These are phyloP conservation scores for Sutorius eximius DNA, from an alignment of 1,284 basidiomycete genomes.

Conservation along the genomic window DNA sequence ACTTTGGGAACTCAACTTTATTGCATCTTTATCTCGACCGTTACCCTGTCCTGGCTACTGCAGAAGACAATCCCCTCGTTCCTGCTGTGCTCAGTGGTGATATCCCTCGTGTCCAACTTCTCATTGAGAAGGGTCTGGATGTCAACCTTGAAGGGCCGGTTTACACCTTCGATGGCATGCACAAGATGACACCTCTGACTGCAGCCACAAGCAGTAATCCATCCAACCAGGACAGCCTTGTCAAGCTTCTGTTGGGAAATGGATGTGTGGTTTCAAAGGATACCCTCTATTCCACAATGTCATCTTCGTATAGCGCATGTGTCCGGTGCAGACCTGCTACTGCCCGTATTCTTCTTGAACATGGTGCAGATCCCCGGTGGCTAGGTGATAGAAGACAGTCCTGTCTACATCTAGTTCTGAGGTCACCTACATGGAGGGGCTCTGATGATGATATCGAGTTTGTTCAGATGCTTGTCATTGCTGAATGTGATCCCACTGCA, in stretches of 20 bases:
- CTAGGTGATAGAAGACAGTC: background rate
- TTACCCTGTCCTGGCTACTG: background rate
- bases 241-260: background rate
- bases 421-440: rapidly evolving
- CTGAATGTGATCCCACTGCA: background rate
- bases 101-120: background rate
- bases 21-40: background rate
- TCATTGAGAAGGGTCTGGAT: background rate
- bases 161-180: no score
- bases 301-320: rapidly evolving
- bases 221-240: background rate
- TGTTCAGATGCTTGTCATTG: background rate
- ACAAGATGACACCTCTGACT: background rate
- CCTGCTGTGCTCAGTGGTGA: background rate
- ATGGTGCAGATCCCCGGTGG: background rate
- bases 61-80: background rate
- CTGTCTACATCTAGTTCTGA: background rate
- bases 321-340: background rate
- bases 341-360: background rate
- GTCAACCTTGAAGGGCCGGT: background rate
- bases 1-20: background rate
- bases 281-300: background rate
- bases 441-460: background rate
- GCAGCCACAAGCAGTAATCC: background rate
- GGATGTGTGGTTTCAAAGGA: background rate